Evolutionary conservation across 139 green algal genomes (phyloP).

Genomic region (Pedinophyceae sp.): DNA sequence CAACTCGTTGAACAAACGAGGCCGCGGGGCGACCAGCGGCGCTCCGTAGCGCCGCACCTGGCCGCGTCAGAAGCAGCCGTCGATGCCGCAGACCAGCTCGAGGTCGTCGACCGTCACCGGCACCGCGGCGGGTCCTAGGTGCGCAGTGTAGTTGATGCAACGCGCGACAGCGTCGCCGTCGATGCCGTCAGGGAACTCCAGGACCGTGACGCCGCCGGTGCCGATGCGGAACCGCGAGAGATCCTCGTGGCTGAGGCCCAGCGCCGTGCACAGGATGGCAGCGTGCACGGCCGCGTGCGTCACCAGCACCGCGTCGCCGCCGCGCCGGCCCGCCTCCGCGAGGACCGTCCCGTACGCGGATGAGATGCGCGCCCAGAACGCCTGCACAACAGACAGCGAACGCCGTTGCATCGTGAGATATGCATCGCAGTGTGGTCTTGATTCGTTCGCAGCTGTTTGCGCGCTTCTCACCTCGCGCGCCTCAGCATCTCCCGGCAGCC

Average conservation of each 20-base stretch:
- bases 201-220: constrained; percentile 41
- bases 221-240: constrained; percentile 22
- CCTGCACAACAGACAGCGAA: constrained; percentile 11
- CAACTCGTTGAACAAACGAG: too few species aligned
- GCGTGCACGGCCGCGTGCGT: constrained; percentile 20
- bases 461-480: not conserved
- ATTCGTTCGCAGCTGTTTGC: not conserved
- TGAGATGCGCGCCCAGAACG: constrained; percentile 10
- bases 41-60: too few species aligned
- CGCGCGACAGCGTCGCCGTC: constrained; percentile 11
- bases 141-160: constrained; percentile 43
- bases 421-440: not conserved
- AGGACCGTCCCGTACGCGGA: constrained; percentile 6
- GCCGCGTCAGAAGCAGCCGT: constrained; percentile 40
- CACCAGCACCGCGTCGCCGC: constrained; percentile 23
- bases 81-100: constrained; percentile 29
- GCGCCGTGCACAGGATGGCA: constrained; percentile 25
- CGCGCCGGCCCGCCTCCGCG: constrained; percentile 1
- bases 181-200: constrained; percentile 42
- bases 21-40: too few species aligned
- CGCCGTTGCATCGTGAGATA: not conserved
- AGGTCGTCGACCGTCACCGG: constrained; percentile 33
- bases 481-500: not conserved
- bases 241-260: constrained; percentile 19
- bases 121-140: constrained; percentile 21